A percentile compares a stretch with the other conserved stretches of the same genome.
Conservation (phyloP, 75 land plant genomes). For the Pinus taeda region DNA sequence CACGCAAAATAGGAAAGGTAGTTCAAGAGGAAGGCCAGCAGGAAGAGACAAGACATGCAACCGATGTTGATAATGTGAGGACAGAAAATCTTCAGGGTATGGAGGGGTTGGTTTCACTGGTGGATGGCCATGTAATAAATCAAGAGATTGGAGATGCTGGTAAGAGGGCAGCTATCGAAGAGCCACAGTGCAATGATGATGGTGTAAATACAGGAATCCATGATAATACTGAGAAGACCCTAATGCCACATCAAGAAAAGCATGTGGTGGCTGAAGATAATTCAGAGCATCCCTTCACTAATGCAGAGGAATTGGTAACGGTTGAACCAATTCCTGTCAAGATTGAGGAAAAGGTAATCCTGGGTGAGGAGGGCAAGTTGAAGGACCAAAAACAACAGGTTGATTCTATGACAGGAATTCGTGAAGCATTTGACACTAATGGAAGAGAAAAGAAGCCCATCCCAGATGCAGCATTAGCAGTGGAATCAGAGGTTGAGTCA, state of each 20-base stretch:
- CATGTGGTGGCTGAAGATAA: background rate
- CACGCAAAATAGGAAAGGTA: background rate
- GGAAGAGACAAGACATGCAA: background rate
- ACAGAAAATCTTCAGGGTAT: background rate
- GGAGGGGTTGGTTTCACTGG: background rate
- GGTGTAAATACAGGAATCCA: background rate
- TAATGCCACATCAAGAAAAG: background rate
- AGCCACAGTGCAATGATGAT: background rate
- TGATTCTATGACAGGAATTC: background rate
- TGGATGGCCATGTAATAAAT: background rate
- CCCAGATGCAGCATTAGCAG: constrained; percentile 8
- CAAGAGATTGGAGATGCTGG: background rate
- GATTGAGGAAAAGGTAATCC: constrained; percentile 11
- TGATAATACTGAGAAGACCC: background rate
- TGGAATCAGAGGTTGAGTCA: constrained; percentile 1
- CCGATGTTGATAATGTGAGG: background rate
- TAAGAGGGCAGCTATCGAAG: background rate
- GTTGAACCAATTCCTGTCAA: constrained; percentile 11
- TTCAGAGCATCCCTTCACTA: background rate
- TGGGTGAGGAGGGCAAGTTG: constrained; percentile 3
- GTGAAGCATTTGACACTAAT: background rate
- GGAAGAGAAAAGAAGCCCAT: constrained; percentile 10
- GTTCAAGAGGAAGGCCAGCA: constrained; percentile 5
- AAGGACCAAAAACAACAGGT: background rate
- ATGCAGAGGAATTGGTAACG: constrained; percentile 6